Conservation (phyloP, 306 rosid species). For the Prunus mume region DNA sequence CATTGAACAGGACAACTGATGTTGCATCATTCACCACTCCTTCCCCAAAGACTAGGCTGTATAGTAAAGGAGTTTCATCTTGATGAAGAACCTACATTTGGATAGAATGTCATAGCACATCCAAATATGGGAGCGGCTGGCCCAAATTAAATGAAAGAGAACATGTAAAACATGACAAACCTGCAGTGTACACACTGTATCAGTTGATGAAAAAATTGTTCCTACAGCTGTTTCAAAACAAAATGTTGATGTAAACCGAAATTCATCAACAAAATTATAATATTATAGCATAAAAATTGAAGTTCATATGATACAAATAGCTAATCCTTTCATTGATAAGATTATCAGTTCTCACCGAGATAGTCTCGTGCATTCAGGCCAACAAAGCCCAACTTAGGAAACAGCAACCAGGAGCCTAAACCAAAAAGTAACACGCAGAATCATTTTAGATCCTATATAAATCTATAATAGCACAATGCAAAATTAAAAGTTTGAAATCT, state of each 20-base stretch:
- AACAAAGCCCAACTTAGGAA: constrained; percentile 66
- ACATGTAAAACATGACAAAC: constrained; percentile 45
- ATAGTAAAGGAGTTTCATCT: constrained; percentile 83
- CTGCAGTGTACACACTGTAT: constrained; percentile 94
- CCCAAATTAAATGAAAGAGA: constrained; percentile 26
- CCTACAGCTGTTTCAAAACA: constrained; percentile 65
- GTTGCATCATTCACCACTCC: constrained; percentile 97
- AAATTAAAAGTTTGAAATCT: not conserved
- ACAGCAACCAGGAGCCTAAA: constrained; percentile 82
- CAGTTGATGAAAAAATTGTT: constrained; percentile 84
- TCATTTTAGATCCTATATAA: constrained; percentile 5
- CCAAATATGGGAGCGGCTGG: constrained; percentile 1
- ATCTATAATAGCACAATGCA: not conserved
- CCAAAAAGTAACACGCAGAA: constrained; percentile 32
- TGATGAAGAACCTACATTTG: constrained; percentile 73
- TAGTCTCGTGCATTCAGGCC: constrained; percentile 57
- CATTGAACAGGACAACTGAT: constrained; percentile 85
- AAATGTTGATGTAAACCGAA: constrained; percentile 16
- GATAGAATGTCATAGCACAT: constrained; percentile 8
- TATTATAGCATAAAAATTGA: not conserved
- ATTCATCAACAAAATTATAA: not conserved
- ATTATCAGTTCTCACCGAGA: constrained; percentile 50
- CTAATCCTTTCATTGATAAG: not conserved
- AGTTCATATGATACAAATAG: not conserved
- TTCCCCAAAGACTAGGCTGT: constrained; percentile 95